Evolutionary conservation across 2,329 filamentous ascomycete species (phyloP), one percentile per base, ranked within the genome.

Genomic region (Plectosphaerella cucumerina): DNA sequence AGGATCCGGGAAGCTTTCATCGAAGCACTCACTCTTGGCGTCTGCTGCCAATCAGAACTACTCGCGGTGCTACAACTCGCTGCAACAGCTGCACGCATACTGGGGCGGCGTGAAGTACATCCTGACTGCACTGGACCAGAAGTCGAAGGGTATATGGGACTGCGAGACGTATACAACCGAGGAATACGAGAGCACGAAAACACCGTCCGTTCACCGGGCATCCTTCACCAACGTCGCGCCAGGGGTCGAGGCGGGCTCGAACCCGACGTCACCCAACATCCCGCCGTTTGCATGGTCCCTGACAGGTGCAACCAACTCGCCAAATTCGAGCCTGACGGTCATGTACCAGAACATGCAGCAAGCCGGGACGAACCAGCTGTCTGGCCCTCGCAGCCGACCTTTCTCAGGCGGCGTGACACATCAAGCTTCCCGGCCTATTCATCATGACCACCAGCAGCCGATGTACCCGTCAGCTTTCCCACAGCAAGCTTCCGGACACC

Each of bases 101-200:
- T 96, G 90, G 90, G 87, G 87, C 34, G 90, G 90, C 8, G 86
- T 90, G 22, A 86, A 89, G 51, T 96, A 96, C 63, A 95, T 96
- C 37, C 71, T 96, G 35, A 93, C 89, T 0, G 89, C 90, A 0
- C 72, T 96, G 11, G 89, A 95, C 59, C 90, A 95, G 59, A 94
- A 94, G 65, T 85, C 89, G 14, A 90, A 93, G 64, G 90, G 90
- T 1, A 89, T 93, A 35, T 89, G 86, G 68, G 90, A 96, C 60
- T 90, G 80, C 53, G 82, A 85, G 61, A 84, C 81, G 0, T 84
- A 77, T 55, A 84, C 81, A 0, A 71, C 70, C 1, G 90, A 95
- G 63, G 90, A 96, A 65, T 89, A 89, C 67, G 89, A 90, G 63
- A 86, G 82, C 61, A 83, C 82, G 3, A 80, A 86, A 57, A 44